phyloP scores from a whole-genome alignment of 169 alveolate genomes.

The Eimeria maxima region DNA sequence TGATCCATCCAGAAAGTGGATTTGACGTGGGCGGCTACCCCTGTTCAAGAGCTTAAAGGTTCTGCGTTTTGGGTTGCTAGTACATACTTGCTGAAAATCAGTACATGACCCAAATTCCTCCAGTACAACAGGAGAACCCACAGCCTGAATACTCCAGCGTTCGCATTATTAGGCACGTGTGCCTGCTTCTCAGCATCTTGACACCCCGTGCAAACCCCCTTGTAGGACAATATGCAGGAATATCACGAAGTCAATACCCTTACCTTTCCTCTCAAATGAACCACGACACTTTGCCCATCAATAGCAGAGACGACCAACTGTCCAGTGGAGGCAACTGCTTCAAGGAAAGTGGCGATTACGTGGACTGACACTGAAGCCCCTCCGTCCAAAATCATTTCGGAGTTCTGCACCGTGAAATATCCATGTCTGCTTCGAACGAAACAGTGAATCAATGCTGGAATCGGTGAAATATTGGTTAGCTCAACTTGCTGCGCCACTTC shows the following conservation, averaged over 20 bases:
- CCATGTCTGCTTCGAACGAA: slow-evolving; percentile 93
- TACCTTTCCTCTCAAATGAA: slow-evolving; percentile 84
- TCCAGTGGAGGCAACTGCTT: slow-evolving; percentile 93
- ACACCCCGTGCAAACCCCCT: not conserved
- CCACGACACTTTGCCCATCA: slow-evolving; percentile 94
- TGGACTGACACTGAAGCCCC: slow-evolving; percentile 92
- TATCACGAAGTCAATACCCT: not conserved
- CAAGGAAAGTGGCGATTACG: slow-evolving; percentile 95
- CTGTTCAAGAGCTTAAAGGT: slow-evolving; percentile 53
- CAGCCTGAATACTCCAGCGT: slow-evolving; percentile 22
- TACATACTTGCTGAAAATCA: slow-evolving; percentile 68
- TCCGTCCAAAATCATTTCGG: slow-evolving; percentile 93
- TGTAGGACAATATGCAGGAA: not conserved
- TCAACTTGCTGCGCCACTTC: slow-evolving; percentile 90
- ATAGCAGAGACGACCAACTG: slow-evolving; percentile 93
- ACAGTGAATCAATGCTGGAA: slow-evolving; percentile 95
- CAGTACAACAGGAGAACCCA: slow-evolving; percentile 62
- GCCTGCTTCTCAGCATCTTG: not conserved
- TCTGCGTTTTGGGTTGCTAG: slow-evolving; percentile 57
- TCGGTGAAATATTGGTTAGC: slow-evolving; percentile 94
- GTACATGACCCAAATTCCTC: slow-evolving; percentile 45
- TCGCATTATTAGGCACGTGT: not conserved
- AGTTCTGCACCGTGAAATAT: slow-evolving; percentile 92
- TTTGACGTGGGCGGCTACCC: slow-evolving; percentile 58
- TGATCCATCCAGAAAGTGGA: slow-evolving; percentile 64